Base-by-base conservation (phyloP, 208 protist genomes). In the Trypanosoma mega region DNA sequence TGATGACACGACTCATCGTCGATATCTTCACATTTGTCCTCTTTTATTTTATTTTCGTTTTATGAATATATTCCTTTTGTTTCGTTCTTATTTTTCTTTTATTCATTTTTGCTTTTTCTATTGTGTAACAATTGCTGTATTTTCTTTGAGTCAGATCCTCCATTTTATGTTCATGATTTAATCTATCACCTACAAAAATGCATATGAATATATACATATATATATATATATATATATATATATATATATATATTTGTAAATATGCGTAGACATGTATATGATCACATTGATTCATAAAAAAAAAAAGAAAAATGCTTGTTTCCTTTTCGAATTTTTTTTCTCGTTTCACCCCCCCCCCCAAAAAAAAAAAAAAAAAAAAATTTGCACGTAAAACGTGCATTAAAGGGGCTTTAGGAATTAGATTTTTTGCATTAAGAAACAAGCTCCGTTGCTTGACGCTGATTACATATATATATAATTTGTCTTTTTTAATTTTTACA, bases 181-280 rank as follows among this genome's bases (percentile, higher is more conserved):
- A n/a, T n/a, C n/a, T n/a, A n/a, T n/a, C n/a, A n/a, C n/a, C n/a
- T n/a, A n/a, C n/a, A n/a, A n/a, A n/a, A n/a, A n/a, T n/a, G n/a
- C n/a, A n/a, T n/a, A n/a, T n/a, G n/a, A n/a, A n/a, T n/a, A n/a
- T n/a, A n/a, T n/a, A n/a, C n/a, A n/a, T n/a, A n/a, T n/a, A n/a
- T n/a, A n/a, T n/a, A n/a, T n/a, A n/a, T n/a, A n/a, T n/a, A n/a
- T 50, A 50, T 30, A 50, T 50, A 50, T 50, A 50, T 30, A 24
- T 50, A 50, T 30, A 50, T 50, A 50, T 50, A 50, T 50, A 50
- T 50, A 50, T 30, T 16, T 39, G 12, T 39, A 39, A 16, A 39
- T 39, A 39, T 39, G 12, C 12, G 34, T 39, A 12, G 6, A 12
- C 12, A 12, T 39, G 34, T 39, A 12, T 39, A 12, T 39, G 34